Evolutionary conservation across 1,284 basidiomycete species (phyloP).

Genomic region (Lentinula novae-zelandiae): DNA sequence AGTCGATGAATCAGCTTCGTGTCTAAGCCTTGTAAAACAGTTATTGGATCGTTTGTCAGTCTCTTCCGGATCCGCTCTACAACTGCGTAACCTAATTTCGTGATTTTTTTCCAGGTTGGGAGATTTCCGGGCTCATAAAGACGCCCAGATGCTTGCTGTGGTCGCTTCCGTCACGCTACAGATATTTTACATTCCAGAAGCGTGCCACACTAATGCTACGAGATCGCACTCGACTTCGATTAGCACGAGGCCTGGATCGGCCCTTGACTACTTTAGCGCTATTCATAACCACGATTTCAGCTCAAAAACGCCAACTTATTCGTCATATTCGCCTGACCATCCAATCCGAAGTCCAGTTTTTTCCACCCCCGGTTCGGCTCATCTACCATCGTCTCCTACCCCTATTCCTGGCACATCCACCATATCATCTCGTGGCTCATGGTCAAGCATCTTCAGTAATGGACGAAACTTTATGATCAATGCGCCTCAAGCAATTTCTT

Average conservation of each 20-base stretch:
- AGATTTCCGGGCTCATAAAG: conserved; percentile 60
- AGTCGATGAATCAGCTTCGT: background rate
- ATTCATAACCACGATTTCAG: conserved; percentile 22
- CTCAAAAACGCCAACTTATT: conserved; percentile 18
- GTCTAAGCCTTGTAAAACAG: conserved; percentile 26
- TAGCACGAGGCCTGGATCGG: conserved; percentile 3
- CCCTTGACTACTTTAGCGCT: conserved; percentile 48
- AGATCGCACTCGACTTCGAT: background rate
- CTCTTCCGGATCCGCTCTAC: background rate
- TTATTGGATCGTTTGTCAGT: conserved; percentile 45
- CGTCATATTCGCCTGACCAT: conserved; percentile 16
- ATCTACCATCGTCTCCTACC: conserved; percentile 27
- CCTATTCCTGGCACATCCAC: conserved; percentile 33
- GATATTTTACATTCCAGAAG: conserved; percentile 19
- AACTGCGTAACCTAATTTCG: background rate
- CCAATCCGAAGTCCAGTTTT: conserved; percentile 25
- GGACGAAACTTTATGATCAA: conserved; percentile 63
- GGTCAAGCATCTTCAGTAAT: conserved; percentile 71
- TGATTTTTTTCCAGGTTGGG: conserved; percentile 45
- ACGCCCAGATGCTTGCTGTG: conserved; percentile 83
- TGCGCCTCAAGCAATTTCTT: background rate
- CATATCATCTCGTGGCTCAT: conserved; percentile 62
- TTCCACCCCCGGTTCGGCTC: conserved; percentile 31
- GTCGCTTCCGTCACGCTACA: conserved; percentile 66
- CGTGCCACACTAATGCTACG: background rate